Conservation (phyloP, 2,329 filamentous ascomycete genomes). For the Clathrospora elynae region DNA sequence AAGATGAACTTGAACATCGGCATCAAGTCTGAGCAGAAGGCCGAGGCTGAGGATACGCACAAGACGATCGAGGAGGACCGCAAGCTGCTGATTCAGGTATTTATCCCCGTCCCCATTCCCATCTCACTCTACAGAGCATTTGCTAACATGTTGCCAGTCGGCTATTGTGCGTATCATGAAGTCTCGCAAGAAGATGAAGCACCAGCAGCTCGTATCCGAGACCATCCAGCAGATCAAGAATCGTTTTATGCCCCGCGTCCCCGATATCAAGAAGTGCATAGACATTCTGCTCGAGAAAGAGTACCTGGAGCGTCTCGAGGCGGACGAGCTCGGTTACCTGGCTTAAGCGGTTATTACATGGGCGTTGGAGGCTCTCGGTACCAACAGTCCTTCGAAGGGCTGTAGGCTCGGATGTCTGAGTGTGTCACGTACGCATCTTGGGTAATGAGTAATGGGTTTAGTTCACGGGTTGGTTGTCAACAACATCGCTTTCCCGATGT, state of each 20-base stretch:
- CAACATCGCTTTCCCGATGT: slow-evolving; percentile 6
- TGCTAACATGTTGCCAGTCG: slow-evolving; percentile 65
- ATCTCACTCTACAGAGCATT: not conserved
- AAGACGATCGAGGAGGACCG: slow-evolving; percentile 99
- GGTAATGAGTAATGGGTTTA: slow-evolving; percentile 13
- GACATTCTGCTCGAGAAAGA: slow-evolving; percentile 99
- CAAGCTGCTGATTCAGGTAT: slow-evolving; percentile 93
- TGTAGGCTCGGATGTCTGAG: not conserved
- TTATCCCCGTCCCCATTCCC: slow-evolving; percentile 42
- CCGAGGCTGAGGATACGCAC: slow-evolving; percentile 95
- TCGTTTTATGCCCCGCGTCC: slow-evolving; percentile 89
- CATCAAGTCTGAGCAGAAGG: slow-evolving; percentile 94
- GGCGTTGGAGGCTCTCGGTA: not conserved
- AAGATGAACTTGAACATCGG: slow-evolving; percentile 95
- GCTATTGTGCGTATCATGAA: slow-evolving; percentile 99
- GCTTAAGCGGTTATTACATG: slow-evolving; percentile 60
- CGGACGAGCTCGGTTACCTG: slow-evolving; percentile 92
- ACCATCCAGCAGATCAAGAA: slow-evolving; percentile 94
- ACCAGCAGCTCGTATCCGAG: slow-evolving; percentile 89
- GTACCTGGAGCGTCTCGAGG: slow-evolving; percentile 93
- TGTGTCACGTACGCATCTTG: not conserved
- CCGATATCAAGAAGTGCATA: slow-evolving; percentile 99
- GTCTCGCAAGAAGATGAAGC: slow-evolving; percentile 98
- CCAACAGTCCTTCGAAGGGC: not conserved
- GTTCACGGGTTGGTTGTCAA: slow-evolving; percentile 8